These are phyloP conservation scores for Blastocrithidia nonstop DNA, from an alignment of 208 protist genomes.

Conservation along the genomic window DNA sequence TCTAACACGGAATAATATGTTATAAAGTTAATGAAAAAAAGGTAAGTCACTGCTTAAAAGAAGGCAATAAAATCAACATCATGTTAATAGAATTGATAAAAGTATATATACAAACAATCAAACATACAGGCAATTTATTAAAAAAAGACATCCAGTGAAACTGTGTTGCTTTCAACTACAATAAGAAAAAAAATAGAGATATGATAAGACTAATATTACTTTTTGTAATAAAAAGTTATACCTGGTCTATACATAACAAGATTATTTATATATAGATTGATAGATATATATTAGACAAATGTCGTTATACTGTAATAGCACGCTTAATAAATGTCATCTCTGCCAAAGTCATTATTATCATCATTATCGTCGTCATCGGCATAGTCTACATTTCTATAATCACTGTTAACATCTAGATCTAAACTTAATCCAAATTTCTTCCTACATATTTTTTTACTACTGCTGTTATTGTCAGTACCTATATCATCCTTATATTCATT, in stretches of 20 bases:
- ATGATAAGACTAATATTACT: background rate
- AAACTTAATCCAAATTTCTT: background rate
- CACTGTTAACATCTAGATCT: background rate
- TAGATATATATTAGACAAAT: background rate
- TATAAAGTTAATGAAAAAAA: no score
- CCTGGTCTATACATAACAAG: no score
- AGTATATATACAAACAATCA: no score
- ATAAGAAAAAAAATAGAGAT: background rate
- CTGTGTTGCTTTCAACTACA: background rate
- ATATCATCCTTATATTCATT: background rate
- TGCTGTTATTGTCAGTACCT: no score
- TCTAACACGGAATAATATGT: no score
- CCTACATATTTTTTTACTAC: background rate
- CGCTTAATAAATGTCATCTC: constrained; percentile 1
- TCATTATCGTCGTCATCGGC: background rate
- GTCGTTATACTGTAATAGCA: background rate
- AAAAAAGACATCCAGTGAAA: no score
- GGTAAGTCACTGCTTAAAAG: no score
- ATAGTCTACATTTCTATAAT: background rate
- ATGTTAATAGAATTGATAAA: no score
- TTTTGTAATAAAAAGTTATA: no score
- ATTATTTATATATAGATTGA: background rate
- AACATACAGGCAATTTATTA: no score
- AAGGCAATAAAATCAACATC: no score
- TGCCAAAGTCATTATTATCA: constrained; percentile 1